Conservation (phyloP, 768 basidiomycete genomes). For the Coprinopsis strossmayeri region DNA sequence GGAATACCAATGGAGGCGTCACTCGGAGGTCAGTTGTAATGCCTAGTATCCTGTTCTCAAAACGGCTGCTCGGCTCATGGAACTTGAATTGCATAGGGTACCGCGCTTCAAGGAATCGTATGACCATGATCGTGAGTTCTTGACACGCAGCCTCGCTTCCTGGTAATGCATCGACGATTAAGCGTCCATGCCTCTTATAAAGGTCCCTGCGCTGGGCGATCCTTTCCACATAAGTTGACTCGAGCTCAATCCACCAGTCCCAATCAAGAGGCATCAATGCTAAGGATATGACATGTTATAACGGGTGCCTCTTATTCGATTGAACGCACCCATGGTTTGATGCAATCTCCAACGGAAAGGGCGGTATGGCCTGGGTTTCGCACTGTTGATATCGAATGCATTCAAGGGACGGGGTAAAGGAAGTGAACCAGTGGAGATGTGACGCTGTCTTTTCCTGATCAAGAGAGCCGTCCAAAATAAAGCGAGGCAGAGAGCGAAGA, state of each 20-base stretch:
- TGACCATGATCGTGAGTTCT: slow-evolving; percentile 50
- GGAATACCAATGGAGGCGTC: slow-evolving; percentile 32
- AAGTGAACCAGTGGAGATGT: slow-evolving; percentile 21
- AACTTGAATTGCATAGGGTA: slow-evolving; percentile 48
- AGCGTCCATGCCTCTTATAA: slow-evolving; percentile 29
- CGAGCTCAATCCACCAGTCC: slow-evolving; percentile 53
- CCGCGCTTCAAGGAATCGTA: slow-evolving; percentile 50
- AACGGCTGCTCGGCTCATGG: slow-evolving; percentile 25
- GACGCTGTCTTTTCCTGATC: not conserved
- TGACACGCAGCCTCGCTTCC: slow-evolving; percentile 42
- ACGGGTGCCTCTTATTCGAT: not conserved
- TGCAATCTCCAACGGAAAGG: slow-evolving; percentile 52
- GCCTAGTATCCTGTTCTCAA: slow-evolving; percentile 37
- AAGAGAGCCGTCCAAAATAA: no score
- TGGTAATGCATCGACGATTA: slow-evolving; percentile 38
- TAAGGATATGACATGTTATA: slow-evolving; percentile 9
- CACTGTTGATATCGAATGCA: slow-evolving; percentile 35
- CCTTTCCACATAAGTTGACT: slow-evolving; percentile 40
- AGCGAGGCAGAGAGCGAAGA: not conserved
- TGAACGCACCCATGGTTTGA: slow-evolving; percentile 48
- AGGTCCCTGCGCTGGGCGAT: slow-evolving; percentile 36
- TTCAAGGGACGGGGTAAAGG: slow-evolving; percentile 33
- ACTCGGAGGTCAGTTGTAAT: slow-evolving; percentile 20
- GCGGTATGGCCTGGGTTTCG: slow-evolving; percentile 45
- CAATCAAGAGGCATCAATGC: slow-evolving; percentile 44